Conservation (phyloP, 2,329 filamentous ascomycete genomes). For the Fusarium sororula region DNA sequence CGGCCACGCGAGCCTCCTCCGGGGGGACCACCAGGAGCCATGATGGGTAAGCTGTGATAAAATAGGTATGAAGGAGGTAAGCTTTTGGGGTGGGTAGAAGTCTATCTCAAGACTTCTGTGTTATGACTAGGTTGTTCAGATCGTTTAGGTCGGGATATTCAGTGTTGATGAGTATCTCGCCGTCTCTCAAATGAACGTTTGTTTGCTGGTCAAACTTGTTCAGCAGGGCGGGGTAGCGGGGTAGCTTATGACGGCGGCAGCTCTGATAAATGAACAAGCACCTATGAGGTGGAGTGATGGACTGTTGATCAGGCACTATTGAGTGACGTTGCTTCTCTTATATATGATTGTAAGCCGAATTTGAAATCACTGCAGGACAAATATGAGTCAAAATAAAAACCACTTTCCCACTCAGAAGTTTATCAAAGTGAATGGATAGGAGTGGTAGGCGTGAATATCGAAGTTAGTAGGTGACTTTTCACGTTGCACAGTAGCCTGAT, state of each 20-base stretch:
- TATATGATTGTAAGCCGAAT: neutral
- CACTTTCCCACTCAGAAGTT: neutral
- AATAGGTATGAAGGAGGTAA: neutral
- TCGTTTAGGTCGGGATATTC: neutral
- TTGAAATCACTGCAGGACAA: neutral
- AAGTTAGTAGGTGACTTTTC: neutral
- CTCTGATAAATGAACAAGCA: constrained; percentile 1
- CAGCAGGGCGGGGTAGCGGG: constrained; percentile 50
- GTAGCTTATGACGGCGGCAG: constrained; percentile 43
- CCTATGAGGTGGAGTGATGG: neutral
- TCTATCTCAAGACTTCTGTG: neutral
- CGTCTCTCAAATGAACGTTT: constrained; percentile 8
- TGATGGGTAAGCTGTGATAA: constrained; percentile 42
- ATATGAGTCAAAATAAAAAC: neutral
- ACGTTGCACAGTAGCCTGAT: neutral
- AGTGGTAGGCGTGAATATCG: neutral
- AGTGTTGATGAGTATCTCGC: constrained; percentile 3
- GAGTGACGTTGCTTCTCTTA: neutral
- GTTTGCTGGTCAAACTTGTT: constrained; percentile 36
- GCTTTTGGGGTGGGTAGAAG: neutral
- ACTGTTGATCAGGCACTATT: constrained; percentile 20
- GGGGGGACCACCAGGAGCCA: constrained; percentile 56
- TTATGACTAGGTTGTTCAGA: neutral
- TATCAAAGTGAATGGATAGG: neutral
- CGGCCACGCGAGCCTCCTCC: constrained; percentile 73